A percentile compares a stretch with the other conserved stretches of the same genome.
phyloP scores from a whole-genome alignment of 2,329 filamentous ascomycete genomes.

The Incumbomyces delicatus region DNA sequence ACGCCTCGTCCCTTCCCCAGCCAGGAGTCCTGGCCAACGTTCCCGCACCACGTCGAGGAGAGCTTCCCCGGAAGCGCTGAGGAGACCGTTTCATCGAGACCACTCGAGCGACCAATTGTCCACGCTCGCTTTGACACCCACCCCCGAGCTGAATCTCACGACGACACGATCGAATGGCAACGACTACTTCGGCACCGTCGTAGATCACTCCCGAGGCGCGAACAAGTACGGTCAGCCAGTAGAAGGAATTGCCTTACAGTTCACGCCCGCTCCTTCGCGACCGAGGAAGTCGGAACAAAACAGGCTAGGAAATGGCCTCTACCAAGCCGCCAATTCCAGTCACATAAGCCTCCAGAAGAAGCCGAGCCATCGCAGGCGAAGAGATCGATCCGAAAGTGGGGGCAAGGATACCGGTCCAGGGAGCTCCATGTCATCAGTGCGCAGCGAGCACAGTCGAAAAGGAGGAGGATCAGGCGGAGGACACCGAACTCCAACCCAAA shows the following conservation, averaged over 20 bases:
- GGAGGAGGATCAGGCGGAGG: slow-evolving; percentile 25
- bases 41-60: neutral
- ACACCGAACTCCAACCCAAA: slow-evolving; percentile 58
- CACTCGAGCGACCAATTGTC: neutral
- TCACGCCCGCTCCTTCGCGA: neutral
- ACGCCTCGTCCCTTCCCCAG: neutral
- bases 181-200: slow-evolving; percentile 1
- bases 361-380: slow-evolving; percentile 7
- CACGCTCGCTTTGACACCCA: neutral
- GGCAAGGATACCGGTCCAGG: slow-evolving; percentile 21
- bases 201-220: slow-evolving; percentile 1
- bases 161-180: neutral
- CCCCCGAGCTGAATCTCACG: neutral
- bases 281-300: neutral
- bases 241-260: slow-evolving; percentile 1
- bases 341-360: slow-evolving; percentile 11
- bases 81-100: neutral
- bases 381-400: slow-evolving; percentile 13
- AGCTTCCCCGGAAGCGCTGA: neutral
- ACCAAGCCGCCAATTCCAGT: slow-evolving; percentile 17
- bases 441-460: slow-evolving; percentile 8
- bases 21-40: neutral
- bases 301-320: slow-evolving; percentile 11
- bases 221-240: slow-evolving; percentile 6
- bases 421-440: slow-evolving; percentile 20